Evolutionary conservation across 2,329 filamentous ascomycete genomes (phyloP).

Genomic region (Penicillium sp.): DNA sequence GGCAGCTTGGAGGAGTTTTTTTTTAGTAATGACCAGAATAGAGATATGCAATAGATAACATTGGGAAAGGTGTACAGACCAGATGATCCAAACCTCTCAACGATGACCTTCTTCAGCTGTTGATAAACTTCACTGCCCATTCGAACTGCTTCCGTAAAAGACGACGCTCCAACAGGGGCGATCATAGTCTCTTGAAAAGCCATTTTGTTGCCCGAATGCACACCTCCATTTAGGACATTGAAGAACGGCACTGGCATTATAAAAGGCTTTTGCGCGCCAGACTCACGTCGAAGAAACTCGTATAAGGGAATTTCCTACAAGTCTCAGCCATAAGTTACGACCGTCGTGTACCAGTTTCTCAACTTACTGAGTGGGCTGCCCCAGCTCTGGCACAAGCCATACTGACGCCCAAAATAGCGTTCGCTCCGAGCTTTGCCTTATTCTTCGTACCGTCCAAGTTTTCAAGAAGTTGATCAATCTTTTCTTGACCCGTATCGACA

Average conservation of each 20-base stretch:
- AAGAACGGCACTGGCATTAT: slow-evolving; percentile 59
- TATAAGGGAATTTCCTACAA: neutral
- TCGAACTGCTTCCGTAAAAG: neutral
- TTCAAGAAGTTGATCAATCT: neutral
- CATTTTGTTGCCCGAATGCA: slow-evolving; percentile 42
- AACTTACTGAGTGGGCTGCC: neutral
- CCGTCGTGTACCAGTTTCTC: neutral
- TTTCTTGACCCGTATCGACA: too few relatives aligned
- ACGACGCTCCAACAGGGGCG: neutral
- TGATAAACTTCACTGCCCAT: neutral
- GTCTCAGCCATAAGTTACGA: neutral
- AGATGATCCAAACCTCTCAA: neutral
- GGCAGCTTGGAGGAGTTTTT: neutral
- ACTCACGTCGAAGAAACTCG: neutral
- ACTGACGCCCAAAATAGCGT: neutral
- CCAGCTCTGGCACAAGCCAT: neutral
- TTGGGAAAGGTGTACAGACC: neutral
- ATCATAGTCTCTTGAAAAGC: neutral
- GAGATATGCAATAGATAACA: too few relatives aligned
- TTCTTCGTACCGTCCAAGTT: neutral
- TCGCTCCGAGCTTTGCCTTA: neutral
- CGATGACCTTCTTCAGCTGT: neutral
- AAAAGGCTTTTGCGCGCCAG: neutral
- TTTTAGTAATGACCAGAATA: neutral
- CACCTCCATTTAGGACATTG: slow-evolving; percentile 59